These are phyloP conservation scores for Curvularia hawaiiensis DNA, from an alignment of 2,329 filamentous ascomycete genomes.

Conservation along the genomic window DNA sequence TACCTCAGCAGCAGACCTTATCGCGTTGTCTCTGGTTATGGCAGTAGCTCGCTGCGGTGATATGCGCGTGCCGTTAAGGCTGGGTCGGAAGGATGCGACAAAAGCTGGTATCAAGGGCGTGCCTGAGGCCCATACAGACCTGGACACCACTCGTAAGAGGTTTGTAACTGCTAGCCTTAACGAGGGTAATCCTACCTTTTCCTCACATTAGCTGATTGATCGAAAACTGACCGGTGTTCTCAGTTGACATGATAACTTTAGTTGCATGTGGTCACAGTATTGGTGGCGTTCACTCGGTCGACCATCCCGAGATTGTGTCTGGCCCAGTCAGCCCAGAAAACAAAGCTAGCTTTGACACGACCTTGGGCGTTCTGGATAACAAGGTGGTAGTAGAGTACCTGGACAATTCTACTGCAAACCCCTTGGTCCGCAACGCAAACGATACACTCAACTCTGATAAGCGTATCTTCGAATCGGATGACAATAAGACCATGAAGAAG, in stretches of 20 bases:
- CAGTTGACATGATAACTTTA: conserved; percentile 33
- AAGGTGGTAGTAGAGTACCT: conserved; percentile 43
- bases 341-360: conserved; percentile 35
- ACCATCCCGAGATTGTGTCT: conserved; percentile 40
- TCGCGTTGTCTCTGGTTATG: conserved; percentile 40
- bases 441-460: conserved; percentile 41
- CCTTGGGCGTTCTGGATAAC: conserved; percentile 31
- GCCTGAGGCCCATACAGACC: conserved; percentile 39
- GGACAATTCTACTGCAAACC: conserved; percentile 33
- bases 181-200: conserved; percentile 23
- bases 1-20: conserved; percentile 36
- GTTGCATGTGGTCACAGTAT: conserved; percentile 46
- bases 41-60: conserved; percentile 39
- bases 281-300: conserved; percentile 42
- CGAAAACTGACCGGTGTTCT: background rate
- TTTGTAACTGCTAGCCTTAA: conserved; percentile 42
- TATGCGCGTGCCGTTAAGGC: conserved; percentile 36
- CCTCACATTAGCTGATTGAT: background rate
- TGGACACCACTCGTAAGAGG: conserved; percentile 34
- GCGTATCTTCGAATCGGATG: conserved; percentile 39
- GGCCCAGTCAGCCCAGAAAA: conserved; percentile 26
- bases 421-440: conserved; percentile 34
- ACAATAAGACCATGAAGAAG: conserved; percentile 38
- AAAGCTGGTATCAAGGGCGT: conserved; percentile 38
- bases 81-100: conserved; percentile 42